Evolutionary conservation across 805 yeast species (phyloP).

Genomic region (Wickerhamiella parazyma): DNA sequence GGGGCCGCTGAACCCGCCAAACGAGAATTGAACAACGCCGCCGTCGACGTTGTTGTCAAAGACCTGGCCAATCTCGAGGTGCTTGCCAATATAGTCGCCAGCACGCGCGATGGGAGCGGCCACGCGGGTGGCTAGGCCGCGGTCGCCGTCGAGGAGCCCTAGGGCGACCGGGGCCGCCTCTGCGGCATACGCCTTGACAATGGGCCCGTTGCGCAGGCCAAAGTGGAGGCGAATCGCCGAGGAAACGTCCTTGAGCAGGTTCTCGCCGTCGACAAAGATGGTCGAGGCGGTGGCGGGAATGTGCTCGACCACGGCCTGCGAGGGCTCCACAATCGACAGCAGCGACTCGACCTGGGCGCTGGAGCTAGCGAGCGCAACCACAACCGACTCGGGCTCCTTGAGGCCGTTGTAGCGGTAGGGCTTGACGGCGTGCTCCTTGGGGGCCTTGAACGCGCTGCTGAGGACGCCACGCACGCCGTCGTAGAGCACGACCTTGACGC

Average conservation of each 20-base stretch:
- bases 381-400: conserved; percentile 51
- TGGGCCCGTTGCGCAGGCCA: conserved; percentile 18
- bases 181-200: conserved; percentile 33
- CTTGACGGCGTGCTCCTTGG: conserved; percentile 21
- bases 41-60: conserved; percentile 62
- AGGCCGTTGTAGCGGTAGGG: conserved; percentile 64
- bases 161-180: conserved; percentile 35
- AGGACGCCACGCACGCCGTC: conserved; percentile 63
- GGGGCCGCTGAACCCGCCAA: conserved; percentile 24
- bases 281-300: conserved; percentile 32
- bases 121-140: conserved; percentile 13
- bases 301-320: conserved; percentile 27
- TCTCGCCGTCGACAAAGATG: conserved; percentile 24
- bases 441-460: conserved; percentile 26
- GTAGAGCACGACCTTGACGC: conserved; percentile 46
- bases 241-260: conserved; percentile 56
- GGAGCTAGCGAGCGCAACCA: conserved; percentile 56
- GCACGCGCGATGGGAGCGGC: conserved; percentile 15
- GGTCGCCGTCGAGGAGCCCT: conserved; percentile 18
- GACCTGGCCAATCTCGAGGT: conserved; percentile 41
- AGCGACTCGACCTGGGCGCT: conserved; percentile 4
- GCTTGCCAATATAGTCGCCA: conserved; percentile 27
- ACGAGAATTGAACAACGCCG: conserved; percentile 58
- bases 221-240: conserved; percentile 28
- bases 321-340: background rate